Evolutionary conservation across 2,329 filamentous ascomycete genomes (phyloP).

Genomic region (Neoscytalidium dimidiatum): DNA sequence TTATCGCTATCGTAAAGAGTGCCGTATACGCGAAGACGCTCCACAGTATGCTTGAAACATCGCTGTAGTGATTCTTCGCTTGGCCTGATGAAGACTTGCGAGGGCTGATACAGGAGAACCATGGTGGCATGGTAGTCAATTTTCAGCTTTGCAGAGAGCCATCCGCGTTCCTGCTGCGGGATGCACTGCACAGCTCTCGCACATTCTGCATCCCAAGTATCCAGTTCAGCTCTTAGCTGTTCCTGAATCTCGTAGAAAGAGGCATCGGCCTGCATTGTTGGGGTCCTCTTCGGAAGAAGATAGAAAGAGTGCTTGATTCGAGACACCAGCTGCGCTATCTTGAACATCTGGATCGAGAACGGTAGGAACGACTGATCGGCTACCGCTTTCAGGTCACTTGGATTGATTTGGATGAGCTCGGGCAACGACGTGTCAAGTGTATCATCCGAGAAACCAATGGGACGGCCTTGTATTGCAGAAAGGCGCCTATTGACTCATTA

Average conservation of each 20-base stretch:
- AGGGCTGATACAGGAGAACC: slow-evolving; percentile 41
- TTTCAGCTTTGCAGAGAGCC: slow-evolving; percentile 32
- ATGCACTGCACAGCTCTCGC: slow-evolving; percentile 9
- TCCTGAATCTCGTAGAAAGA: slow-evolving; percentile 24
- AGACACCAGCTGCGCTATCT: slow-evolving; percentile 28
- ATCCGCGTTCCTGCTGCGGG: slow-evolving; percentile 18
- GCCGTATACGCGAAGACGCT: slow-evolving; percentile 35
- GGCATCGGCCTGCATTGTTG: slow-evolving; percentile 26
- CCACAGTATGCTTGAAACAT: slow-evolving; percentile 33
- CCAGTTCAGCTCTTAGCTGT: slow-evolving; percentile 26
- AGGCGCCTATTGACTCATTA: background rate
- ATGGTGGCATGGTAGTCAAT: slow-evolving; percentile 37
- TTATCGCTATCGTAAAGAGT: slow-evolving; percentile 32
- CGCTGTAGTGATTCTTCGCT: slow-evolving; percentile 29
- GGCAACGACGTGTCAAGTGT: slow-evolving; percentile 37
- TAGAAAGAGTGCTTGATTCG: slow-evolving; percentile 34
- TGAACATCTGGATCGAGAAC: slow-evolving; percentile 32
- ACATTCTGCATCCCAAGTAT: slow-evolving; percentile 26
- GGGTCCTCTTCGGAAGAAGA: slow-evolving; percentile 26
- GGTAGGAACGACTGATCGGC: slow-evolving; percentile 1
- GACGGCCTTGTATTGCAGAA: slow-evolving; percentile 39
- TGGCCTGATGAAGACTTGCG: slow-evolving; percentile 36
- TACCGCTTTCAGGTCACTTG: slow-evolving; percentile 22
- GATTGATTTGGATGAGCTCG: background rate
- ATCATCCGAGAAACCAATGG: slow-evolving; percentile 41